phyloP scores from a whole-genome alignment of 306 rosid species.

The Trifolium dubium region DNA sequence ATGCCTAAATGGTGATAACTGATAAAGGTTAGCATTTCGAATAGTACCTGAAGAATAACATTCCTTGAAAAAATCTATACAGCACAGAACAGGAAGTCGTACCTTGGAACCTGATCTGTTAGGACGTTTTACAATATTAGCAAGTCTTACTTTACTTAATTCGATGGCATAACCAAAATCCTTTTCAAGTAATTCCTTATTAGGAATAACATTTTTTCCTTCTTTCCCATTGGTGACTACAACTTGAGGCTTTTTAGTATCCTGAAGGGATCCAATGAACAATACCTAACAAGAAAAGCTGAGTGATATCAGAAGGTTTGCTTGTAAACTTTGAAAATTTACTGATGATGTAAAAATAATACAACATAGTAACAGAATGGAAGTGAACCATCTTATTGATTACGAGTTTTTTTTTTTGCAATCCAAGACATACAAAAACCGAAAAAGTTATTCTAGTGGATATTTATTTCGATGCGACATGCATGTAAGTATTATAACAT shows the following conservation, averaged over 20 bases:
- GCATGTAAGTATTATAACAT: no score
- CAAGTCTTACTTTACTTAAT: constrained; percentile 57
- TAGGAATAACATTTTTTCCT: constrained; percentile 47
- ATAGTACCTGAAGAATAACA: background rate
- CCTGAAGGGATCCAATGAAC: constrained; percentile 70
- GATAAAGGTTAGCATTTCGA: constrained; percentile 20
- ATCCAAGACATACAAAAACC: no score
- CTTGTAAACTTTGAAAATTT: constrained; percentile 18
- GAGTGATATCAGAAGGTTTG: constrained; percentile 15
- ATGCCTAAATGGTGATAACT: constrained; percentile 59
- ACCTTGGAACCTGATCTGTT: constrained; percentile 81
- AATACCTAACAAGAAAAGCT: constrained; percentile 62
- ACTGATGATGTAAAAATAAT: background rate
- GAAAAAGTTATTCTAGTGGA: no score
- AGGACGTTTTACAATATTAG: constrained; percentile 68
- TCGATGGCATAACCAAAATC: constrained; percentile 48
- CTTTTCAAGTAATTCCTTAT: constrained; percentile 53
- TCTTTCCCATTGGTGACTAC: constrained; percentile 46
- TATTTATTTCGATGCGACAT: no score
- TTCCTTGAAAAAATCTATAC: constrained; percentile 18
- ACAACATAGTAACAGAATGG: no score
- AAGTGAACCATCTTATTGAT: no score
- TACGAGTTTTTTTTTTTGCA: no score
- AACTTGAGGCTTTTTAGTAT: constrained; percentile 44
- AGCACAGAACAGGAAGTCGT: constrained; percentile 30